phyloP scores from a whole-genome alignment of 306 rosid species.

The Casuarina equisetifolia region DNA sequence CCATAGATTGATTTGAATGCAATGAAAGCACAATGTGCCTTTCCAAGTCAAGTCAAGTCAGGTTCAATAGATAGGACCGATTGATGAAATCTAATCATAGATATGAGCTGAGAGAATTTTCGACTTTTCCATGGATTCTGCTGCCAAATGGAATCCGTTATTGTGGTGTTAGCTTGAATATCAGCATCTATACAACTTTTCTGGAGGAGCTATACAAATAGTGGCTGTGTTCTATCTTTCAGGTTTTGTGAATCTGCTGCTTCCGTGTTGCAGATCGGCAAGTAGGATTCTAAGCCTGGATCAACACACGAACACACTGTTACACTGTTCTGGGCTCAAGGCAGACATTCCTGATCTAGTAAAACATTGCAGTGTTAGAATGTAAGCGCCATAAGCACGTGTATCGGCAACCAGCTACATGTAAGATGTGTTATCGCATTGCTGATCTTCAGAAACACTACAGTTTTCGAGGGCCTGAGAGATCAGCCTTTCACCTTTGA shows the following conservation, averaged over 20 bases:
- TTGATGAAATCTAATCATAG: too few species aligned
- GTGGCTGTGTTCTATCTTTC: background rate
- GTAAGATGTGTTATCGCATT: conserved; percentile 87
- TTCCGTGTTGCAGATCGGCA: conserved; percentile 45
- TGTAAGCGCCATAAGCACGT: conserved; percentile 93
- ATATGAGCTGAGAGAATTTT: too few species aligned
- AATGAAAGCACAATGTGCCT: too few species aligned
- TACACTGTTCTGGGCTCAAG: conserved; percentile 87
- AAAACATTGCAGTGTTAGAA: conserved; percentile 79
- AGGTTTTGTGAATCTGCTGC: background rate
- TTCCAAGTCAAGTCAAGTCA: too few species aligned
- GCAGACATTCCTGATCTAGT: conserved; percentile 94
- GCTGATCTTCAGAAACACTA: conserved; percentile 98
- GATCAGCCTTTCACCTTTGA: conserved; percentile 95
- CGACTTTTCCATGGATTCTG: too few species aligned
- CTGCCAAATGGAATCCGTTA: too few species aligned
- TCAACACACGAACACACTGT: conserved; percentile 57
- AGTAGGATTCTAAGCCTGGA: conserved; percentile 63
- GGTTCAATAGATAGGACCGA: too few species aligned
- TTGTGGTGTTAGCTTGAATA: too few species aligned
- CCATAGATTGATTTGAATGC: too few species aligned
- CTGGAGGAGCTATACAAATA: too few species aligned
- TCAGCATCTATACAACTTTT: too few species aligned
- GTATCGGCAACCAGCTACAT: conserved; percentile 84
- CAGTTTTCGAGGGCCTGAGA: conserved; percentile 94